These are phyloP conservation scores for Haplosporangium sp. DNA, from an alignment of 371 early-diverging fungal genomes.

Conservation along the genomic window DNA sequence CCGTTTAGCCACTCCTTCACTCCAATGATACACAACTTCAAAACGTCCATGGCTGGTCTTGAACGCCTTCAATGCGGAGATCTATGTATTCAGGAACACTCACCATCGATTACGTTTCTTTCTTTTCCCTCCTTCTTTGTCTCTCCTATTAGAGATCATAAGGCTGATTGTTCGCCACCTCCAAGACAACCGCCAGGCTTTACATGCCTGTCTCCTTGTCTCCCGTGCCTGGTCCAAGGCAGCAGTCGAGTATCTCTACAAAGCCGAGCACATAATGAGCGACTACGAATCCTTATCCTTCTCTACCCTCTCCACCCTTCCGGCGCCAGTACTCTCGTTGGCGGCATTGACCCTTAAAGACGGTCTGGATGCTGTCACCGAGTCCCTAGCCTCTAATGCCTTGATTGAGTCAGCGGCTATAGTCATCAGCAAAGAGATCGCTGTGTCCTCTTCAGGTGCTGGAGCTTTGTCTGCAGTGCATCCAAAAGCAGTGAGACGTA, in stretches of 20 bases:
- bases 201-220: constrained; percentile 47
- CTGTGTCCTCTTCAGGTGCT: not conserved
- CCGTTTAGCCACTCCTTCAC: no score
- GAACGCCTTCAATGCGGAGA: no score
- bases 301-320: not conserved
- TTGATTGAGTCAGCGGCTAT: not conserved
- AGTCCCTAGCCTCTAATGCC: not conserved
- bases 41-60: no score
- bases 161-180: constrained; percentile 22
- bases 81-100: not conserved
- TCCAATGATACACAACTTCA: no score
- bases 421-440: not conserved
- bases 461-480: not conserved
- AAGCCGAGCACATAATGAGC: constrained; percentile 50
- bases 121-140: not conserved
- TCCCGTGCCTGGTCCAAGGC: constrained; percentile 51
- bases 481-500: not conserved
- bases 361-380: not conserved
- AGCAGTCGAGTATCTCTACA: constrained; percentile 52
- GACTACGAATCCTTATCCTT: constrained; percentile 14
- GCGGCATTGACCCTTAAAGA: constrained; percentile 12
- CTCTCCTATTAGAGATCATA: constrained; percentile 27
- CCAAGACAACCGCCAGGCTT: constrained; percentile 31
- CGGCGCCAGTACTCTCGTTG: constrained; percentile 2
- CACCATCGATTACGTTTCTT: not conserved